These are phyloP conservation scores for Theileria parva DNA, from an alignment of 169 alveolate species.

Conservation along the genomic window DNA sequence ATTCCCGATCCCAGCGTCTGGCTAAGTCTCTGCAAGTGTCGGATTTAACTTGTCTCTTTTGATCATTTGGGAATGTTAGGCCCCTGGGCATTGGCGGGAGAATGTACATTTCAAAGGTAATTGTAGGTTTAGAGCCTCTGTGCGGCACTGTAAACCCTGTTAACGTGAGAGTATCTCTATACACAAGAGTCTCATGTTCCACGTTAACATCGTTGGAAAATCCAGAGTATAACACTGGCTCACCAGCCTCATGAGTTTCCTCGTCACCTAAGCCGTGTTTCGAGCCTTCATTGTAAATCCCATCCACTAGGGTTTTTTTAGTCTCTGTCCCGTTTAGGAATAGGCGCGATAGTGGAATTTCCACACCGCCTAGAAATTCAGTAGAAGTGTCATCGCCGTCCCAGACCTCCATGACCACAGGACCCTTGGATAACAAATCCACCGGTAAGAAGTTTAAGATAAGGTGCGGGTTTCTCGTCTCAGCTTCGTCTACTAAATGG, in stretches of 20 bases:
- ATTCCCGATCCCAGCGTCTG: conserved; percentile 78
- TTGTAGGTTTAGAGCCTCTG: conserved; percentile 67
- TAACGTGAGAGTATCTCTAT: conserved; percentile 44
- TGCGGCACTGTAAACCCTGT: conserved; percentile 61
- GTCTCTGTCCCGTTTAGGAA: conserved; percentile 72
- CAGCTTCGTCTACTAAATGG: conserved; percentile 78
- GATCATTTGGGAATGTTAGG: conserved; percentile 64
- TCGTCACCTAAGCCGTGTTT: conserved; percentile 9
- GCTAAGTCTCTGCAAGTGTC: conserved; percentile 65
- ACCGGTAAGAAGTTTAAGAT: conserved; percentile 80
- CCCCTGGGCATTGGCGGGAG: conserved; percentile 78
- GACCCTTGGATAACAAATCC: conserved; percentile 83
- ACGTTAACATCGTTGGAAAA: conserved; percentile 59
- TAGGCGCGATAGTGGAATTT: conserved; percentile 72
- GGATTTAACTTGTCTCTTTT: conserved; percentile 47
- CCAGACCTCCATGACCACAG: conserved; percentile 82
- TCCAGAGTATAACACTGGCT: conserved; percentile 45
- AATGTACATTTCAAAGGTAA: conserved; percentile 72
- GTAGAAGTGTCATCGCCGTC: conserved; percentile 79
- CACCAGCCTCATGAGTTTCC: conserved; percentile 7
- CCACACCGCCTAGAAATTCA: conserved; percentile 79
- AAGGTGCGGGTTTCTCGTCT: conserved; percentile 71
- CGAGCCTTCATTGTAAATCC: conserved; percentile 36
- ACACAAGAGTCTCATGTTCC: conserved; percentile 37
- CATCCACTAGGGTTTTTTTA: conserved; percentile 70